Base-by-base conservation (phyloP, 345 rosid genomes). In the Pistacia atlantica region DNA sequence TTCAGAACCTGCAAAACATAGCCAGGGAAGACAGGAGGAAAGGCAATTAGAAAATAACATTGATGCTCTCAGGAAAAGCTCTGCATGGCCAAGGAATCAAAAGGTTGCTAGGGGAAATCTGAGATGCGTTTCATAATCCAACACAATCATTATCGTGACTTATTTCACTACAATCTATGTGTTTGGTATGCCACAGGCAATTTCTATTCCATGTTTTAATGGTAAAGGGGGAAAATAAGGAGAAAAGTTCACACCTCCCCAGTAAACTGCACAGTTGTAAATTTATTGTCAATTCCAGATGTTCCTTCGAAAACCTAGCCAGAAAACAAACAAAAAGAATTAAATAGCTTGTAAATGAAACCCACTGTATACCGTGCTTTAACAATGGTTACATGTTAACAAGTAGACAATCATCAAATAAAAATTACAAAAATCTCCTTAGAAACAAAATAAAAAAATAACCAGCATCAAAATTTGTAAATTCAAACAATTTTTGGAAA, bases 241-340 rank as follows among this genome's bases (percentile, higher is more conserved):
- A 42, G 0, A 42, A 42, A 42, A 42, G 46, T 20, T 55, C 71
- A 71, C 79, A 93, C 98, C 97, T 93, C 97, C 81, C 98, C 98
- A 11, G 98, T 93, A 80, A 93, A 93, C 83, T 93, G 98, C 59
- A 93, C 97, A 8, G 98, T 93, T 0, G 98, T 93, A 83, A 79
- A 93, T 83, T 93, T 93, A 86, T 91, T 93, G 80, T 93, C 98
- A 60, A 93, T 93, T 66, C 98, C 98, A 75, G 98, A 92, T 71
- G 98, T 93, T 80, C 98, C 98, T 88, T 93, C 98, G 82, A 93
- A 93, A 25, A 93, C 98, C 97, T 93, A 78, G 55, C 12, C 61
- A 78, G 61, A 16, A 81, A 76, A 57, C 54, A 11, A 67, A 54
- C 35, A 49, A 22, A 70, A 5, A 76, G 77, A 31, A 42, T 64